Evolutionary conservation across 495 filamentous ascomycete genomes (phyloP), one percentile per base, ranked within the genome.

Genomic region (Glarea lozoyensis): DNA sequence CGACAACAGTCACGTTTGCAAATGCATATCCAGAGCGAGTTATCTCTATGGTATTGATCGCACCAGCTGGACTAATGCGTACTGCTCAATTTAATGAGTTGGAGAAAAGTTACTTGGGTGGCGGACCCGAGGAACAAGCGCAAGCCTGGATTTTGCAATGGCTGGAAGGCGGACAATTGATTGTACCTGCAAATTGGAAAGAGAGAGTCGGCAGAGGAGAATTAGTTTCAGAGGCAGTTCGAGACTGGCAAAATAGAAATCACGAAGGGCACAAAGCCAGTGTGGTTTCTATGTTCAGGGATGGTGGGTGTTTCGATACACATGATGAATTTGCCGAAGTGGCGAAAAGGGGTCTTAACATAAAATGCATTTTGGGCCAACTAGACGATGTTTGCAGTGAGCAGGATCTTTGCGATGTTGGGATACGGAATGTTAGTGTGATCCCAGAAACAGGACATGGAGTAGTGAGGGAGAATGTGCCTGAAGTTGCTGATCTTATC

Each of bases 141-240:
- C 7, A n/a, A n/a, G n/a, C 7, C 11, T 65, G 57, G 59, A 53
- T 70, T 11, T 15, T 68, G 10, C 47, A 58, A 17, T 60, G 50
- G 6, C 52, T 69, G 16, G 65, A 67, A 38, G 67, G 67, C 1
- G 67, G 65, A 0, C 12, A 52, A 4, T 47, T 65, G 25, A 48
- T 58, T 22, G 62, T 70, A 17, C 68, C 67, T 16, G n/a, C 37
- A n/a, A 62, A 67, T 48, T 71, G 68, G 68, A 49, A 55, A 49
- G 63, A 69, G 46, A 61, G 62, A 20, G 60, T 68, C 21, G 40
- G 4, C 11, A 44, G 54, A 12, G 67, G 67, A 7, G 63, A 70
- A 33, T 54, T 70, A 3, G 68, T 71, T 17, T 60, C 64, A 0
- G 59, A 69, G 50, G 67, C 67, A 4, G 53, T 71, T 17, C 43